These are phyloP conservation scores for Marchantia paleacea DNA, from an alignment of 225 moss, liverwort and hornwort species.

Conservation along the genomic window DNA sequence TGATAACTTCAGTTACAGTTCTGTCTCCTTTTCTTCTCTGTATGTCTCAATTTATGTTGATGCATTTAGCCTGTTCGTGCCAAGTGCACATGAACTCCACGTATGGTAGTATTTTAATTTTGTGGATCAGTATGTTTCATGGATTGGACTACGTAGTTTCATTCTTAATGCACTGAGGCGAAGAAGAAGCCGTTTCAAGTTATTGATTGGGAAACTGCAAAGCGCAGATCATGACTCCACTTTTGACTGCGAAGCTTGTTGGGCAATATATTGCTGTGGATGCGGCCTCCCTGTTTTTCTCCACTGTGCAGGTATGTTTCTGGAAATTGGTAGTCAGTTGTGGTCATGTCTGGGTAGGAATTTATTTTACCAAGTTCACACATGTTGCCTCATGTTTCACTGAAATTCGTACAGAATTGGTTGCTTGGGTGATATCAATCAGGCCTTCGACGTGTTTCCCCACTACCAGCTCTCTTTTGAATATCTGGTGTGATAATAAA, in stretches of 20 bases:
- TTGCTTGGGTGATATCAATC: neutral
- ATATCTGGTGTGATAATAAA: neutral
- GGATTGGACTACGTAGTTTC: too few relatives aligned
- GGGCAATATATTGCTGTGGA: conserved; percentile 87
- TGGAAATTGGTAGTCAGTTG: neutral
- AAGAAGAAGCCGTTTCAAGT: neutral
- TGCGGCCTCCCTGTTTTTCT: conserved; percentile 64
- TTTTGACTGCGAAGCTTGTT: conserved; percentile 69
- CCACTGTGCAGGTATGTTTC: conserved; percentile 68
- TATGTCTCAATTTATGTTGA: too few relatives aligned
- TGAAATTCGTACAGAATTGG: neutral
- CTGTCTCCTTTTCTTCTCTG: too few relatives aligned
- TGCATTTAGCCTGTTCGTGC: too few relatives aligned
- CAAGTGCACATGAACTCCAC: too few relatives aligned
- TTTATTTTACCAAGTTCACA: too few relatives aligned
- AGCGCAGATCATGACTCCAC: conserved; percentile 63
- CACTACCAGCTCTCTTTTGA: neutral
- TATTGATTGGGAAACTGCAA: neutral
- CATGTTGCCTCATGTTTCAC: too few relatives aligned
- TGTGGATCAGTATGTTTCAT: too few relatives aligned
- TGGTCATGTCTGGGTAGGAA: too few relatives aligned
- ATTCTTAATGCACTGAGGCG: neutral
- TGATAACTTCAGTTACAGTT: too few relatives aligned
- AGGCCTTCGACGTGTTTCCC: neutral
- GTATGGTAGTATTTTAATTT: too few relatives aligned